These are phyloP conservation scores for Alisma plantagoaquatica DNA, from an alignment of 106 monocot species.

Conservation along the genomic window DNA sequence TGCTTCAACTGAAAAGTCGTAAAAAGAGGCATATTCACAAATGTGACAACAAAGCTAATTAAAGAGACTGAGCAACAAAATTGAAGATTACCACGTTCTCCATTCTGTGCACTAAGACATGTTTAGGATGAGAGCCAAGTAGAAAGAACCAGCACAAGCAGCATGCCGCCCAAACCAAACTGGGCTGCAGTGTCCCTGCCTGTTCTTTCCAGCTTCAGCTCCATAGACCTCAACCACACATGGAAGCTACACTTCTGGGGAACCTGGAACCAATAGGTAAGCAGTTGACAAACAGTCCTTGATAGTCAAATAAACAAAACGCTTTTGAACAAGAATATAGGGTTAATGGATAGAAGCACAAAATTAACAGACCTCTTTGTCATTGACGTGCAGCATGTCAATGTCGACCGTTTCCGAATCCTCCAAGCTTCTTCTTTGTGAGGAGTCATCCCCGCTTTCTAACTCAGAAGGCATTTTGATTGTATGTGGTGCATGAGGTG, in stretches of 20 bases:
- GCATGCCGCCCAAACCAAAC: slow-evolving; percentile 63
- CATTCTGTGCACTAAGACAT: too few species aligned
- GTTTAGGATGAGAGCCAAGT: slow-evolving; percentile 30
- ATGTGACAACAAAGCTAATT: too few species aligned
- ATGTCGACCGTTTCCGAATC: not conserved
- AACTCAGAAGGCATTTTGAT: slow-evolving; percentile 1
- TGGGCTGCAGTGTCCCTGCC: slow-evolving; percentile 39
- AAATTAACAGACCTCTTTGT: slow-evolving; percentile 18
- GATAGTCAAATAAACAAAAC: not conserved
- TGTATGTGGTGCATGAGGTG: not conserved
- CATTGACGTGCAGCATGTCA: slow-evolving; percentile 4
- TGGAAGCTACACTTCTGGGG: slow-evolving; percentile 21
- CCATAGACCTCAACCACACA: slow-evolving; percentile 35
- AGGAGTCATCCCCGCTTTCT: slow-evolving; percentile 2
- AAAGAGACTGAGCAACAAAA: too few species aligned
- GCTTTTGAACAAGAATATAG: not conserved
- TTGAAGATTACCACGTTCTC: too few species aligned
- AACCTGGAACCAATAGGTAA: too few species aligned
- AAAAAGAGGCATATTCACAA: too few species aligned
- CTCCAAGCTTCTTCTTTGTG: slow-evolving; percentile 12
- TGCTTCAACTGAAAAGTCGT: too few species aligned
- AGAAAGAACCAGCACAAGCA: slow-evolving; percentile 43
- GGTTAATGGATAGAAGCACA: not conserved
- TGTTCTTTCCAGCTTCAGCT: slow-evolving; percentile 28
- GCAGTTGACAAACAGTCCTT: too few species aligned